Base-by-base conservation (phyloP, 2,329 filamentous ascomycete genomes). In the Trichoderma sp. region DNA sequence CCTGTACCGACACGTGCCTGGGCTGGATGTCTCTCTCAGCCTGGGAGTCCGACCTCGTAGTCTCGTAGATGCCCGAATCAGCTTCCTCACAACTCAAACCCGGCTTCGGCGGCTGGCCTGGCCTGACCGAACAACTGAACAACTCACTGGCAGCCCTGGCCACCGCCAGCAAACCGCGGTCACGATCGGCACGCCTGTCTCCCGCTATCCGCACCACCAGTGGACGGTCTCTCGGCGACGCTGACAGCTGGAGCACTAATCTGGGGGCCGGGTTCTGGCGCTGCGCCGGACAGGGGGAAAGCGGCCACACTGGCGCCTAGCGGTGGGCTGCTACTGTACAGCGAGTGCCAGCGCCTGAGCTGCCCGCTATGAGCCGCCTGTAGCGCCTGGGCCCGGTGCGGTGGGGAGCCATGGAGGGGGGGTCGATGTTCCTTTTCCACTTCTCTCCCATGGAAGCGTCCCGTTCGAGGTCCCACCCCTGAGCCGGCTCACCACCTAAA, bases 181-280 rank as follows among this genome's bases (percentile, higher is more conserved):
- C 59, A 73, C 69, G 69, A 73, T 73, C 69, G 69, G 69, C 69
- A 62, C 60, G 68, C 59, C 59, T 71, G 38, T 62, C 31, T 31
- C 69, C 59, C 38, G 59, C 62, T 29, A 35, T 64, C 69, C 69
- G 38, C 69, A 33, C 38, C 59, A 27, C 21, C 59, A 72, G 53
- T 63, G 68, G 68, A 71, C 67, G 35, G 53, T 31, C 53, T 29
- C 33, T 35, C 41, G 63, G 64, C 56, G 53, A 62, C 67, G 73
- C 73, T 69, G 73, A 76, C 76, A 79, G 77, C 80, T 80, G 65
- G 65, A 68, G 65, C 31, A 38, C 59, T 80, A 81, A 81, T 81
- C 80, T 81, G 80, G 80, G 77, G 77, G 72, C 35, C 41, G 60
- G 69, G 14, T 72, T 78, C 75, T 74, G 53, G 71, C 71, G 71